Evolutionary conservation across 1,139 yeast species (phyloP), one percentile per base, ranked within the genome.

Genomic region (Candida albicans): DNA sequence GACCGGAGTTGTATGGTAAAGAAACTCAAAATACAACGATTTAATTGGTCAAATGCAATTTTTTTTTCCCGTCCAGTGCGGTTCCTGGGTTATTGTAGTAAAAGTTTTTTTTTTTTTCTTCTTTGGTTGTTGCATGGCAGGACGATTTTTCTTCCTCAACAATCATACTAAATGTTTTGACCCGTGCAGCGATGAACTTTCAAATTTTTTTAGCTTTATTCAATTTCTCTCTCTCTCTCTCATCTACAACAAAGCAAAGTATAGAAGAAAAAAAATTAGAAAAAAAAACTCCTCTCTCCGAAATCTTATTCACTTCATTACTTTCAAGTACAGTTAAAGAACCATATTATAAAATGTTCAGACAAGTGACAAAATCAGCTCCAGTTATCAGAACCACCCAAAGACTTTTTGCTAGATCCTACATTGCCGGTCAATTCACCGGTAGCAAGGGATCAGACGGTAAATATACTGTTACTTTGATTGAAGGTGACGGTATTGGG

Each of bases 401-500:
- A 47, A 69, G 68, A 62, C 64, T 73, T 50, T 46, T 44, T 34
- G 53, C 74, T 58, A 73, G 78, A 71, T 56, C 68, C 51, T 72
- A 69, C 57, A 67, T 73, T 54, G 73, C 79, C 46, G 79, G 79
- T 50, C 77, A 73, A 57, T 74, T 74, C 61, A 73, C 78, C 52
- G 79, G 79, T 45, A 46, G 58, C 47, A 72, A 66, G 58, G 67
- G 67, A 41, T 62, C 77, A 51, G 71, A 73, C 54, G 93, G 93
- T 53, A 84, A 87, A 63, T 93, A 84, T 75, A 82, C 90, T 47
- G 99, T 93, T 52, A 91, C 99, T 45, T 77, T 93, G 75, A 93
- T 93, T 61, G 97, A 91, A 73, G 99, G 99, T 70, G 99, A 93
- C 65, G 99, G 99, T 76, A 91, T 93, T 58, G 99, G 99, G 57